These are phyloP conservation scores for Plasmodium gaboni DNA, from an alignment of 169 alveolate genomes.

Conservation along the genomic window DNA sequence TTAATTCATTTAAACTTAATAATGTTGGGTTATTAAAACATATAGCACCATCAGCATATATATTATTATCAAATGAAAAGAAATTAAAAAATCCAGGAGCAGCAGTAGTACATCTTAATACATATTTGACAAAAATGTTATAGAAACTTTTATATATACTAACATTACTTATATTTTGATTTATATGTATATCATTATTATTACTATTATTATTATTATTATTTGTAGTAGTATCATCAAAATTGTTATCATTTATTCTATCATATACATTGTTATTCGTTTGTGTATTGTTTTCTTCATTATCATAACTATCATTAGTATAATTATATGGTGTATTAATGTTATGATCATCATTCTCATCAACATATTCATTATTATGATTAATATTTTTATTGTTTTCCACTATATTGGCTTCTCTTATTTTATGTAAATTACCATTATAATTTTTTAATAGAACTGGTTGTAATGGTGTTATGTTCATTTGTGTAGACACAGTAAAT, in stretches of 20 bases:
- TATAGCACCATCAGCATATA: constrained; percentile 90
- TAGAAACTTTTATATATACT: constrained; percentile 79
- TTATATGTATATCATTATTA: constrained; percentile 48
- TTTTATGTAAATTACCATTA: constrained; percentile 19
- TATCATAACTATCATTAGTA: not conserved
- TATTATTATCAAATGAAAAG: constrained; percentile 81
- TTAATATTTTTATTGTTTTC: not conserved
- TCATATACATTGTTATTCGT: not conserved
- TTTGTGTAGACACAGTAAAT: constrained; percentile 85
- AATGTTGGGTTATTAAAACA: constrained; percentile 90
- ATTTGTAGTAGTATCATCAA: not conserved
- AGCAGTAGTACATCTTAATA: constrained; percentile 90
- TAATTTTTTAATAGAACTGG: constrained; percentile 87
- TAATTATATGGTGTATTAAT: not conserved
- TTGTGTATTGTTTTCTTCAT: not conserved
- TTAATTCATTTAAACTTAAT: constrained; percentile 88
- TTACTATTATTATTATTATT: not conserved
- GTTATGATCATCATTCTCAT: not conserved
- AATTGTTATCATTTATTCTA: not conserved
- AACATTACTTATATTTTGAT: constrained; percentile 23
- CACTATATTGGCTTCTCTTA: constrained; percentile 1
- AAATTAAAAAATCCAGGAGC: constrained; percentile 90
- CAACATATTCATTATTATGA: not conserved
- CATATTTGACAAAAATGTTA: constrained; percentile 80
- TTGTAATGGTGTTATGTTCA: constrained; percentile 83